Conservation (phyloP, 2,329 filamentous ascomycete species). For the Sordariomycetes sp. region DNA sequence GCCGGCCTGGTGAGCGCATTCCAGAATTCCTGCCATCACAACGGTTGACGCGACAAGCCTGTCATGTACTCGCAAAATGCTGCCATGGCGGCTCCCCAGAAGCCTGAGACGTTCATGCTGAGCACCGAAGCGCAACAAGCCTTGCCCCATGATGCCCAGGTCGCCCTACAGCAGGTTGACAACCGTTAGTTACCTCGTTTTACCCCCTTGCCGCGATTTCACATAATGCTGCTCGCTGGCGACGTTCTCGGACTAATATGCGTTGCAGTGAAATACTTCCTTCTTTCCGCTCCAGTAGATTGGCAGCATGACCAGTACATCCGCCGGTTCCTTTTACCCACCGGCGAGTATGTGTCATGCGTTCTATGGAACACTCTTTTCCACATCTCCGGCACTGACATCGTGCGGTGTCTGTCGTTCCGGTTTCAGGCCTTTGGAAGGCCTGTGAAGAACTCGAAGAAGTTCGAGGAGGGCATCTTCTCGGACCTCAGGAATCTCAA, state of each 20-base stretch:
- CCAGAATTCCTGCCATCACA: background rate
- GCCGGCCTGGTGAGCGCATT: background rate
- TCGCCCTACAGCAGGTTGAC: conserved; percentile 95
- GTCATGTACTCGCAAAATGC: conserved; percentile 73
- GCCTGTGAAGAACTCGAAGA: conserved; percentile 98
- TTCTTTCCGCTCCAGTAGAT: conserved; percentile 96
- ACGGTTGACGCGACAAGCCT: conserved; percentile 9
- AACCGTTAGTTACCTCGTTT: conserved; percentile 56
- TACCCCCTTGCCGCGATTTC: background rate
- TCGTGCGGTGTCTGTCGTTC: conserved; percentile 95
- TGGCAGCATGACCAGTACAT: conserved; percentile 97
- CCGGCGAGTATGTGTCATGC: conserved; percentile 97
- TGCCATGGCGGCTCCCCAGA: conserved; percentile 83
- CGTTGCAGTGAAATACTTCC: conserved; percentile 90
- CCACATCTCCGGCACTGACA: conserved; percentile 97
- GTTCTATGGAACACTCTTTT: conserved; percentile 99
- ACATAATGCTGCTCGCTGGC: background rate
- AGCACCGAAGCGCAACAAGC: conserved; percentile 95
- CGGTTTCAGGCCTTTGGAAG: conserved; percentile 97
- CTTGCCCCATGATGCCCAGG: conserved; percentile 89
- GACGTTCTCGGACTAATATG: conserved; percentile 9
- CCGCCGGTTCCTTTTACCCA: conserved; percentile 84
- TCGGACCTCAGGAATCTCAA: conserved; percentile 97
- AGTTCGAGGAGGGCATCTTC: conserved; percentile 99
- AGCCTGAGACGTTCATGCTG: conserved; percentile 97